These are phyloP conservation scores for Bolboschoenoplectus hybrid DNA, from an alignment of 202 grass and related monocot genomes.

Conservation along the genomic window DNA sequence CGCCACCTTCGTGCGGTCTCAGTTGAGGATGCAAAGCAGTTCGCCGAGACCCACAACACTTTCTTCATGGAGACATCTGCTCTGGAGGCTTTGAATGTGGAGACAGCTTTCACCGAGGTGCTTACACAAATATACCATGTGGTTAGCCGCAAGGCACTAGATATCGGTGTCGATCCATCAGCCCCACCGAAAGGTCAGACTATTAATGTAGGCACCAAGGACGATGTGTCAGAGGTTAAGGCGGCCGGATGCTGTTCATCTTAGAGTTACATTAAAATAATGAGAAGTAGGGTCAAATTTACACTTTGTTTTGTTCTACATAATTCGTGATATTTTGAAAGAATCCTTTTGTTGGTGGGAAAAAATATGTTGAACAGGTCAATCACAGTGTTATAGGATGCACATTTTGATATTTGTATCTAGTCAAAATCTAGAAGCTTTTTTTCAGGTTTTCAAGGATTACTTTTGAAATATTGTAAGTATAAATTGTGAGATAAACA, in stretches of 20 bases:
- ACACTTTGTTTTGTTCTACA: slow-evolving; percentile 38
- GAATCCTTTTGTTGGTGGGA: slow-evolving; percentile 13
- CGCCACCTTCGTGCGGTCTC: slow-evolving; percentile 72
- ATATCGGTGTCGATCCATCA: slow-evolving; percentile 72
- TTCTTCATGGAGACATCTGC: slow-evolving; percentile 94
- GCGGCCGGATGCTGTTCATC: slow-evolving; percentile 69
- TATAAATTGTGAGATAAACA: slow-evolving; percentile 28
- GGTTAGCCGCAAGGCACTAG: slow-evolving; percentile 70
- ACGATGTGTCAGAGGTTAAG: slow-evolving; percentile 63
- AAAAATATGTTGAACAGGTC: slow-evolving; percentile 19
- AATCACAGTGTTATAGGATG: slow-evolving; percentile 25
- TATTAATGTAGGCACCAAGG: slow-evolving; percentile 68
- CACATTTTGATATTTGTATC: slow-evolving; percentile 28
- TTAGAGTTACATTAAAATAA: slow-evolving; percentile 34
- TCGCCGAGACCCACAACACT: slow-evolving; percentile 65
- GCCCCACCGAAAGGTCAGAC: slow-evolving; percentile 69
- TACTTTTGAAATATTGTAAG: slow-evolving; percentile 27
- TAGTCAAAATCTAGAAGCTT: slow-evolving; percentile 26
- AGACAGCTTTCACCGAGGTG: slow-evolving; percentile 83
- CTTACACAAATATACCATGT: slow-evolving; percentile 75
- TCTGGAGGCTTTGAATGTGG: slow-evolving; percentile 76
- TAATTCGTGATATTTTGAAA: slow-evolving; percentile 21
- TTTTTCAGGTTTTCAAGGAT: slow-evolving; percentile 28
- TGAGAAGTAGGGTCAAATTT: slow-evolving; percentile 24
- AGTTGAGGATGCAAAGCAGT: slow-evolving; percentile 64